These are phyloP conservation scores for Wickerhamiella slavikovae DNA, from an alignment of 805 yeast genomes.

Conservation along the genomic window DNA sequence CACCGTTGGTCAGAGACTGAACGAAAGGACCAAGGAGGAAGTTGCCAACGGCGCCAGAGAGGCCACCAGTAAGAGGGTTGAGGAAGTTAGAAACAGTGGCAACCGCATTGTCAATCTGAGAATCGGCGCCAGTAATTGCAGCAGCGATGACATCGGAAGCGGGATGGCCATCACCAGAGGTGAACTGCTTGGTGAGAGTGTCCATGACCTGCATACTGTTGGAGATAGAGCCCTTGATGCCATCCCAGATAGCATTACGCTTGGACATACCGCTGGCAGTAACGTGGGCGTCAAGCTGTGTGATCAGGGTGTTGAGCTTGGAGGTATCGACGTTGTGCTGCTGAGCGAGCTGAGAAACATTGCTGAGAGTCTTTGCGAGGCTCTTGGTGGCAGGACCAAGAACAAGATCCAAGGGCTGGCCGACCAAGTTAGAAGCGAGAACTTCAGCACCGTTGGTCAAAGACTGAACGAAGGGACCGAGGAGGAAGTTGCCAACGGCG, in stretches of 20 bases:
- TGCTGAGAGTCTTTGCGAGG: conserved; percentile 8
- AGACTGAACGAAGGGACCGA: conserved; percentile 15
- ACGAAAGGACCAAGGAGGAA: conserved; percentile 9
- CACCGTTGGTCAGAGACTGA: conserved; percentile 12
- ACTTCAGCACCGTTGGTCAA: conserved; percentile 17
- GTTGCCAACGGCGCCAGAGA: conserved; percentile 1
- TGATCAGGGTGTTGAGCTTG: conserved; percentile 3
- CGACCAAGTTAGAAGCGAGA: conserved; percentile 11
- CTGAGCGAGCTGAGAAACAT: conserved; percentile 9
- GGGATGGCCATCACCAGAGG: conserved; percentile 4
- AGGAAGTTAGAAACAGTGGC: conserved; percentile 5
- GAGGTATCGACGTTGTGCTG: conserved; percentile 5
- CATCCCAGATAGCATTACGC: conserved; percentile 2
- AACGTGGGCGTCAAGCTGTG: background rate
- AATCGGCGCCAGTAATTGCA: conserved; percentile 11
- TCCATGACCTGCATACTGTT: conserved; percentile 9
- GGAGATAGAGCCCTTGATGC: conserved; percentile 8
- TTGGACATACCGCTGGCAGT: background rate
- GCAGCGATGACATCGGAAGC: conserved; percentile 4
- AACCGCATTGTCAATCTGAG: conserved; percentile 12
- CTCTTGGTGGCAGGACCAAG: conserved; percentile 12
- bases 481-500: conserved; percentile 11
- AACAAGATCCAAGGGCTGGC: conserved; percentile 9
- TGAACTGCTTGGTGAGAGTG: conserved; percentile 6
- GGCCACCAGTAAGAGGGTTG: conserved; percentile 2